Evolutionary conservation across 805 yeast genomes (phyloP).

Genomic region (Scheffersomyces ergatensis): DNA sequence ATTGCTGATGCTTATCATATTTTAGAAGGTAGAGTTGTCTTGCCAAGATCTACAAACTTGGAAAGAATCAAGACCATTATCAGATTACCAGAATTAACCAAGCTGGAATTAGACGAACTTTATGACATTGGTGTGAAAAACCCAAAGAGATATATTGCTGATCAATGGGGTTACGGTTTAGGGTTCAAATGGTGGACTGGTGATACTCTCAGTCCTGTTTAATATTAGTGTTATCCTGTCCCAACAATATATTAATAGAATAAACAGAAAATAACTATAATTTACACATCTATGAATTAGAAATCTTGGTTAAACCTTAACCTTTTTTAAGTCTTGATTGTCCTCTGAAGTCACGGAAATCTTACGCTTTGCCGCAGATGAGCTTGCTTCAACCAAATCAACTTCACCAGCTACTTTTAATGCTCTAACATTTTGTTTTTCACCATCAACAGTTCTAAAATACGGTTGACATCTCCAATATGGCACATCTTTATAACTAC

Average conservation of each 20-base stretch:
- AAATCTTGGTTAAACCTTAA: neutral
- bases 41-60: constrained; percentile 73
- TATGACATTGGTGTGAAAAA: constrained; percentile 34
- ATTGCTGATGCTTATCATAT: constrained; percentile 62
- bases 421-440: constrained; percentile 36
- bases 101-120: constrained; percentile 32
- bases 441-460: constrained; percentile 86
- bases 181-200: constrained; percentile 39
- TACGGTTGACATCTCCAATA: constrained; percentile 97
- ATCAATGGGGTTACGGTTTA: constrained; percentile 35
- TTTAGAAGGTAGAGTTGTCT: constrained; percentile 54
- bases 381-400: constrained; percentile 4
- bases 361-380: neutral
- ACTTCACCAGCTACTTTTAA: constrained; percentile 37
- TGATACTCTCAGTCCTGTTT: constrained; percentile 22
- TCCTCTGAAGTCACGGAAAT: neutral
- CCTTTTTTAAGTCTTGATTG: neutral
- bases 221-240: too few relatives aligned
- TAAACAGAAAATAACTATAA: too few relatives aligned
- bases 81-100: constrained; percentile 30
- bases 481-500: constrained; percentile 75
- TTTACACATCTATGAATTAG: neutral
- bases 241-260: too few relatives aligned
- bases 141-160: constrained; percentile 30
- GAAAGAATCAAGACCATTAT: constrained; percentile 51